phyloP scores from a whole-genome alignment of 2,329 filamentous ascomycete genomes.

The Penicillium brevicompactum region DNA sequence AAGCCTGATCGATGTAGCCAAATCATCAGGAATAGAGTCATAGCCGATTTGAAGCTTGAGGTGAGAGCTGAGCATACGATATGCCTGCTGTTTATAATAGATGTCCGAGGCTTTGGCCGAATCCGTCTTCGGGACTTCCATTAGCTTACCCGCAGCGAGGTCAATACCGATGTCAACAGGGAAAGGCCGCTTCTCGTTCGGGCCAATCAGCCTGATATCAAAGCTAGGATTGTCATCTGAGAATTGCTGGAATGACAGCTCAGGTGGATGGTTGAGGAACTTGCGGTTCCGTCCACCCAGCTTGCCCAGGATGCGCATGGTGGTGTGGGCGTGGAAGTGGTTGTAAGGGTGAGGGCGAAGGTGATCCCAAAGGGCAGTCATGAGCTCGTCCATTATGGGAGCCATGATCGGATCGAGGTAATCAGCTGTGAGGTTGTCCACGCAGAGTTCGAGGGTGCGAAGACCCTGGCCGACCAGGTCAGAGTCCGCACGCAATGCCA shows the following conservation, averaged over 20 bases:
- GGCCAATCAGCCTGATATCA: conserved; percentile 85
- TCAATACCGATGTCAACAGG: conserved; percentile 85
- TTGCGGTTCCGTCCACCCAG: conserved; percentile 93
- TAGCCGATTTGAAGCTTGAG: conserved; percentile 87
- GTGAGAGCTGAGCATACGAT: conserved; percentile 83
- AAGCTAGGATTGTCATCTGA: conserved; percentile 87
- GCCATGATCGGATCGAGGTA: conserved; percentile 99
- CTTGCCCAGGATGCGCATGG: conserved; percentile 95
- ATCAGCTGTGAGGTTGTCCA: conserved; percentile 96
- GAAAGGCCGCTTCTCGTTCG: conserved; percentile 85
- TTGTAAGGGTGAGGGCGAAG: conserved; percentile 91
- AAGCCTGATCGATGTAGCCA: conserved; percentile 79
- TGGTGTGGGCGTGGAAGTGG: conserved; percentile 96
- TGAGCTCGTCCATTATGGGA: conserved; percentile 96
- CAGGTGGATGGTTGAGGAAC: conserved; percentile 86
- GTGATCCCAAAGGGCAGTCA: conserved; percentile 97
- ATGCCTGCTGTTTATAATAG: conserved; percentile 91
- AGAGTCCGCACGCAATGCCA: conserved; percentile 85
- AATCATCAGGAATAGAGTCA: conserved; percentile 86
- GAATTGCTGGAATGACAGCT: conserved; percentile 80
- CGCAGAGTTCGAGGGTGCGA: conserved; percentile 90
- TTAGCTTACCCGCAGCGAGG: conserved; percentile 82
- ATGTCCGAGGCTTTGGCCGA: conserved; percentile 66
- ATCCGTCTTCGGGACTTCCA: conserved; percentile 70
- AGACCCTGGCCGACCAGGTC: conserved; percentile 94